Conservation (phyloP, 2,329 filamentous ascomycete species). For the Colletotrichum orbiculare region DNA sequence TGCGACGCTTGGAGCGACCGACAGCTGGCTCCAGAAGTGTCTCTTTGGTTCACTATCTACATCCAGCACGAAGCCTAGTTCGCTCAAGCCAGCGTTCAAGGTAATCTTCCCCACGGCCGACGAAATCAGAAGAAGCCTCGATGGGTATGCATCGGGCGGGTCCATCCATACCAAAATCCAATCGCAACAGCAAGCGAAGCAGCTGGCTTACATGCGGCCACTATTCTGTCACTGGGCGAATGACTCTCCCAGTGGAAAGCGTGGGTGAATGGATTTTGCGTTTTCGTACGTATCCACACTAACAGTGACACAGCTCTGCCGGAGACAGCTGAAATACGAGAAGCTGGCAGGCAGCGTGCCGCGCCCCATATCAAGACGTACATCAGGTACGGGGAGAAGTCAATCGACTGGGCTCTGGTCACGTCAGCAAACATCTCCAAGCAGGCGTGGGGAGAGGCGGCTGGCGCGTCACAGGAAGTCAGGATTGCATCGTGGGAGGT, state of each 20-base stretch:
- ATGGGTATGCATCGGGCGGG: slow-evolving; percentile 80
- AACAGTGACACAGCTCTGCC: slow-evolving; percentile 41
- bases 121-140: slow-evolving; percentile 80
- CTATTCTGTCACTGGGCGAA: slow-evolving; percentile 82
- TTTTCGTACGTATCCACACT: slow-evolving; percentile 8
- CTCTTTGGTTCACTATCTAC: slow-evolving; percentile 64
- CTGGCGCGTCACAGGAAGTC: slow-evolving; percentile 67
- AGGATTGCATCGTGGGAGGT: slow-evolving; percentile 85
- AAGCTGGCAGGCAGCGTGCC: slow-evolving; percentile 73
- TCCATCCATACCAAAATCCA: slow-evolving; percentile 87
- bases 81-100: slow-evolving; percentile 64
- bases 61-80: slow-evolving; percentile 42
- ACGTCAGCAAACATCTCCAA: slow-evolving; percentile 94
- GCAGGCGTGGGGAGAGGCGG: slow-evolving; percentile 84
- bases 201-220: slow-evolving; percentile 77
- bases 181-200: slow-evolving; percentile 76
- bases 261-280: slow-evolving; percentile 38
- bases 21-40: slow-evolving; percentile 77
- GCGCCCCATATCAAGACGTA: slow-evolving; percentile 94
- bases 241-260: slow-evolving; percentile 55
- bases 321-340: slow-evolving; percentile 41
- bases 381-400: slow-evolving; percentile 68
- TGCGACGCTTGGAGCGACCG: slow-evolving; percentile 77
- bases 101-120: slow-evolving; percentile 85
- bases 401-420: slow-evolving; percentile 85